These are phyloP conservation scores for Leccinum aurantiacum DNA, from an alignment of 768 basidiomycete species.

Conservation along the genomic window DNA sequence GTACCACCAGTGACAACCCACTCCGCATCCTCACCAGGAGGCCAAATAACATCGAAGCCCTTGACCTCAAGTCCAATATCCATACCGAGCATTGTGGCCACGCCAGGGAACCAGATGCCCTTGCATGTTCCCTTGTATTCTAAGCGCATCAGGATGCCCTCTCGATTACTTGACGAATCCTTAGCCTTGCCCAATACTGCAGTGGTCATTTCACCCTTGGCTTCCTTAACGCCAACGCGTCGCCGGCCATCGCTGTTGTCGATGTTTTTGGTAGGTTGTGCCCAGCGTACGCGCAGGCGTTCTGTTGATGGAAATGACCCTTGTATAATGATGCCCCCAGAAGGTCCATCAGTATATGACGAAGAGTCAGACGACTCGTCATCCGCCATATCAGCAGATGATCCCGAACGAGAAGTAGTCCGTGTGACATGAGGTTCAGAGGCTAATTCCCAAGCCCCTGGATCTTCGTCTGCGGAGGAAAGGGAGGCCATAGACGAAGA, in stretches of 20 bases:
- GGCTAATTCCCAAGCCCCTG: slow-evolving; percentile 68
- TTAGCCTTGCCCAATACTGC: slow-evolving; percentile 51
- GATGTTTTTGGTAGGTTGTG: slow-evolving; percentile 54
- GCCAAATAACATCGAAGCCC: slow-evolving; percentile 70
- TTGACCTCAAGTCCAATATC: slow-evolving; percentile 70
- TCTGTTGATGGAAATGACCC: slow-evolving; percentile 80
- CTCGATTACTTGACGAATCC: slow-evolving; percentile 38
- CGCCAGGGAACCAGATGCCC: slow-evolving; percentile 80
- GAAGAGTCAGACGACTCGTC: slow-evolving; percentile 80
- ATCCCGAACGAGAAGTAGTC: slow-evolving; percentile 50
- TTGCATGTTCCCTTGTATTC: slow-evolving; percentile 74
- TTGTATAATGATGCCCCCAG: slow-evolving; percentile 66
- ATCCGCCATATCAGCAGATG: slow-evolving; percentile 73
- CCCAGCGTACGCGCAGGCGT: slow-evolving; percentile 76
- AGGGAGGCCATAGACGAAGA: slow-evolving; percentile 69
- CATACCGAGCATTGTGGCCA: slow-evolving; percentile 77
- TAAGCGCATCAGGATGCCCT: slow-evolving; percentile 62
- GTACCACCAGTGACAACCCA: slow-evolving; percentile 65
- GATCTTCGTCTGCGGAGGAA: slow-evolving; percentile 73
- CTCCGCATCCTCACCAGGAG: slow-evolving; percentile 43
- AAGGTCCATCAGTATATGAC: slow-evolving; percentile 44
- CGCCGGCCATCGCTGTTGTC: slow-evolving; percentile 53
- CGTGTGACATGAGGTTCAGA: slow-evolving; percentile 77
- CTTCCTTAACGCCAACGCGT: slow-evolving; percentile 68
- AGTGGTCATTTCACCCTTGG: slow-evolving; percentile 66